phyloP scores from a whole-genome alignment of 2,329 filamentous ascomycete species.

The Penicillium freii region DNA sequence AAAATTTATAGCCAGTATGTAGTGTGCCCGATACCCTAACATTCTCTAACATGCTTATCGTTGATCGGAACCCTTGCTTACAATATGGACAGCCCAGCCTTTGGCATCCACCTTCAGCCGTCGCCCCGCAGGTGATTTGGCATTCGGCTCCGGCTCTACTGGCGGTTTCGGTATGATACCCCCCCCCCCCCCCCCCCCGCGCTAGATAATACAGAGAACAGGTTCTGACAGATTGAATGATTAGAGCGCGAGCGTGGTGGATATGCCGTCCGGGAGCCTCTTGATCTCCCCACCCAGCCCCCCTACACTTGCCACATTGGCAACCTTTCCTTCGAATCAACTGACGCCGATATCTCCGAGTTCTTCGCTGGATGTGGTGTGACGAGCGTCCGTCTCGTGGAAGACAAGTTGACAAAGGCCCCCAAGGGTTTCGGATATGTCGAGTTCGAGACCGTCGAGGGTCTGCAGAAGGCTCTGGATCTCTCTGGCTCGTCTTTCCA shows the following conservation, averaged over 20 bases:
- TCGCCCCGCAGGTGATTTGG: constrained; percentile 47
- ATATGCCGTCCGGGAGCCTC: constrained; percentile 59
- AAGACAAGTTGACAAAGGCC: constrained; percentile 88
- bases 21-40: constrained; percentile 1
- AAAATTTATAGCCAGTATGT: constrained; percentile 34
- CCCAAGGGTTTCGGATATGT: constrained; percentile 99
- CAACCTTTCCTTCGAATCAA: constrained; percentile 94
- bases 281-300: constrained; percentile 85
- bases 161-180: constrained; percentile 30
- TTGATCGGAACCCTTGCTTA: constrained; percentile 16
- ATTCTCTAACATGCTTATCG: not conserved
- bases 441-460: constrained; percentile 84
- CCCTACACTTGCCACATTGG: constrained; percentile 95
- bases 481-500: constrained; percentile 81
- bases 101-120: constrained; percentile 49
- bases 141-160: constrained; percentile 33
- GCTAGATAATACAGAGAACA: not conserved
- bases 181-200: not conserved
- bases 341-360: constrained; percentile 74
- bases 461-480: constrained; percentile 83
- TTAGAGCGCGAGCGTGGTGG: constrained; percentile 41
- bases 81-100: constrained; percentile 37
- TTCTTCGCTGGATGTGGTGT: constrained; percentile 85
- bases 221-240: constrained; percentile 18
- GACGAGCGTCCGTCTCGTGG: constrained; percentile 89